phyloP scores from a whole-genome alignment of 1,284 basidiomycete species.

The Ganoderma boninense region DNA sequence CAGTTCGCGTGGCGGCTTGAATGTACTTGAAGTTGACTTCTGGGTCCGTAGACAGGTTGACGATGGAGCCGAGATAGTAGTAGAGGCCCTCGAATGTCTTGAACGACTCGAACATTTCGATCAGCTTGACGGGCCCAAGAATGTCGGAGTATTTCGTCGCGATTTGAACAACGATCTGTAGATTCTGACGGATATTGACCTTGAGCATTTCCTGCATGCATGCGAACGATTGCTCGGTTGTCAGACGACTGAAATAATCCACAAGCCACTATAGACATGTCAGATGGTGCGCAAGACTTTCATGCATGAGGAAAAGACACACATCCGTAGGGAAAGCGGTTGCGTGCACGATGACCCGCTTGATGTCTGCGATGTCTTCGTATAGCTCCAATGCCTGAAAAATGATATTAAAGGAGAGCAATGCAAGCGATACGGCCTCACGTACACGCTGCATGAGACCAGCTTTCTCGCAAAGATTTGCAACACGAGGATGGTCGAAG shows the following conservation, averaged over 20 bases:
- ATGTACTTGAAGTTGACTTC: constrained; percentile 99
- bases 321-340: constrained; percentile 88
- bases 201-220: constrained; percentile 98
- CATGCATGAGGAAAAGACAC: constrained; percentile 23
- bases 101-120: constrained; percentile 99
- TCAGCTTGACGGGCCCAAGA: constrained; percentile 95
- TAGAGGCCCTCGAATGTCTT: constrained; percentile 98
- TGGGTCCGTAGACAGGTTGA: constrained; percentile 95
- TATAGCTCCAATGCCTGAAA: constrained; percentile 96
- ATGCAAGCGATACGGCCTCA: constrained; percentile 18
- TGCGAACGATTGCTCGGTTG: constrained; percentile 98
- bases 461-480: constrained; percentile 98
- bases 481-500: constrained; percentile 96
- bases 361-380: constrained; percentile 97
- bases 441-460: constrained; percentile 91
- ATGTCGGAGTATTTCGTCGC: constrained; percentile 99
- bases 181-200: constrained; percentile 97
- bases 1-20: constrained; percentile 97
- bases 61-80: constrained; percentile 97
- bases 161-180: constrained; percentile 97
- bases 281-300: constrained; percentile 8
- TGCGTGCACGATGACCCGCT: constrained; percentile 96
- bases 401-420: constrained; percentile 26
- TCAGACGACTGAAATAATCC: constrained; percentile 96
- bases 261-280: constrained; percentile 84